Evolutionary conservation across 805 yeast species (phyloP).

Genomic region (Saccharomyces paradoxus): DNA sequence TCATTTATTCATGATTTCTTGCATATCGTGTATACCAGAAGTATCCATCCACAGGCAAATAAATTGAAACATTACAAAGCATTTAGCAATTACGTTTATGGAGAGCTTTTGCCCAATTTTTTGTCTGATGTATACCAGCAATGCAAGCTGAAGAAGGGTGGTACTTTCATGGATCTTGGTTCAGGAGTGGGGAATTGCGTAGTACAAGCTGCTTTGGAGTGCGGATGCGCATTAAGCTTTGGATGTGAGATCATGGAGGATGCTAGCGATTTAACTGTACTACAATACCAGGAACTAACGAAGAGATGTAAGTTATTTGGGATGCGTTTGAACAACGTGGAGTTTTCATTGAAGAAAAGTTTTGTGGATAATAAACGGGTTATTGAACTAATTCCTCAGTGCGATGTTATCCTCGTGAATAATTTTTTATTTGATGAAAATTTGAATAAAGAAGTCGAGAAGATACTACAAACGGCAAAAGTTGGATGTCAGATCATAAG

Average conservation of each 20-base stretch:
- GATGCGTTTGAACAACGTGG: conserved; percentile 45
- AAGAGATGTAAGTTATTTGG: conserved; percentile 59
- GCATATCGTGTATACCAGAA: conserved; percentile 64
- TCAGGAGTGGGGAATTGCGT: conserved; percentile 93
- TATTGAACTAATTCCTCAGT: conserved; percentile 42
- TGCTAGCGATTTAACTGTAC: conserved; percentile 60
- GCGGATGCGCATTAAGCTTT: conserved; percentile 65
- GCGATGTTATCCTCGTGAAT: conserved; percentile 71
- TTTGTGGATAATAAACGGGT: conserved; percentile 63
- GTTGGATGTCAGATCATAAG: conserved; percentile 75
- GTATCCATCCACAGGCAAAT: conserved; percentile 65
- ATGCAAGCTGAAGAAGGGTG: conserved; percentile 45
- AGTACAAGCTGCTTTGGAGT: conserved; percentile 80
- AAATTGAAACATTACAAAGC: conserved; percentile 68
- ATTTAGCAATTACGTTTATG: conserved; percentile 84
- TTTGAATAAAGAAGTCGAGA: conserved; percentile 59
- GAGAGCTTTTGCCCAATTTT: conserved; percentile 78
- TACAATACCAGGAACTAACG: conserved; percentile 51
- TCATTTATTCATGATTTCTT: conserved; percentile 57
- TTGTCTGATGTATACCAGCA: conserved; percentile 55
- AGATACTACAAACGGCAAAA: conserved; percentile 52
- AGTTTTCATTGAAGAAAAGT: conserved; percentile 57
- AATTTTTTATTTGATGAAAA: conserved; percentile 78
- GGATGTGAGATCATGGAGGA: conserved; percentile 87
- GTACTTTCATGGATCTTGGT: conserved; percentile 78